Percentiles rank a stretch among this genome's conserved stretches.
Conservation (phyloP, 345 rosid species). For the Populus pruinosa region DNA sequence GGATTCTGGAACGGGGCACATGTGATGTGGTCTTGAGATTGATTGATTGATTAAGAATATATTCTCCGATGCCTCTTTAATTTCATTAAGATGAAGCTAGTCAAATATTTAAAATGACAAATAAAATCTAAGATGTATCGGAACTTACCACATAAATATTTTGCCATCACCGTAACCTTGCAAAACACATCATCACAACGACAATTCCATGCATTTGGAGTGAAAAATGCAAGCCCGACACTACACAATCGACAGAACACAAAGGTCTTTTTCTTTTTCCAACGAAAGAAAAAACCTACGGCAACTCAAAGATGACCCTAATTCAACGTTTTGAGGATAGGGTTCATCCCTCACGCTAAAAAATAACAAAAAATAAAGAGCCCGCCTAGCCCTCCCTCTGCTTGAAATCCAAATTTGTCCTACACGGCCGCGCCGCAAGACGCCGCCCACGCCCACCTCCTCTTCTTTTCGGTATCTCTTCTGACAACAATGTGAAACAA, state of each 20-base stretch:
- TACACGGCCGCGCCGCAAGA: not conserved
- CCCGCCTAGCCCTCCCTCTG: too few relatives aligned
- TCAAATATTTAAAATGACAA: too few relatives aligned
- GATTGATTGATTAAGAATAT: not conserved
- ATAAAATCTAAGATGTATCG: too few relatives aligned
- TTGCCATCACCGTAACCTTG: not conserved
- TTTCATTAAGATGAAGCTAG: too few relatives aligned
- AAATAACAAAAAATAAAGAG: too few relatives aligned
- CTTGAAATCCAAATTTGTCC: not conserved
- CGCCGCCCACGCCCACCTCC: not conserved
- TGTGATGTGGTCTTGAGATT: not conserved
- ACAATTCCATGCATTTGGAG: not conserved
- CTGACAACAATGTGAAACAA: not conserved
- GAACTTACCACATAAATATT: not conserved
- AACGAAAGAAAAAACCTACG: too few relatives aligned
- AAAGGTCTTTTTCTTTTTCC: too few relatives aligned
- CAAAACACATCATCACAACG: not conserved
- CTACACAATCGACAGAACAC: too few relatives aligned
- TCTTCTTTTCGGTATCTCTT: not conserved
- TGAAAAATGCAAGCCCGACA: not conserved
- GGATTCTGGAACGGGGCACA: not conserved
- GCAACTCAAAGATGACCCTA: not conserved
- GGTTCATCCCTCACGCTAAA: not conserved
- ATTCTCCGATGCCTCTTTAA: not conserved
- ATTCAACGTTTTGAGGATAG: not conserved